These are phyloP conservation scores for Ustilago bromivora DNA, from an alignment of 1,284 basidiomycete genomes.

Conservation along the genomic window DNA sequence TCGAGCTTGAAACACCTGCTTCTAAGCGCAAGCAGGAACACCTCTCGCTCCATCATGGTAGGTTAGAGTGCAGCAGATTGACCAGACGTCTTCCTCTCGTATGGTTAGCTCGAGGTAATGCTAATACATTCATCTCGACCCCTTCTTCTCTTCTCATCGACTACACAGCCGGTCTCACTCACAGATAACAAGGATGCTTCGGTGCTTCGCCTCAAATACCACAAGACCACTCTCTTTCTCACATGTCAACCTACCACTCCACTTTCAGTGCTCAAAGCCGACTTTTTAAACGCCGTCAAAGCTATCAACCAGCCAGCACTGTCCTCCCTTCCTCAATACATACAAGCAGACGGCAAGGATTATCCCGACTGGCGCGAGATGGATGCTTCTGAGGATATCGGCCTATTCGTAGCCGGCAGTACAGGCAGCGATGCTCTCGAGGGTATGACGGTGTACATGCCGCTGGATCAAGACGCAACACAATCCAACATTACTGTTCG, in stretches of 20 bases:
- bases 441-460: conserved; percentile 45
- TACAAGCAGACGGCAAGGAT: conserved; percentile 32
- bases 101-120: too few relatives aligned
- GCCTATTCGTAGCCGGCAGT: conserved; percentile 41
- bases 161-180: conserved; percentile 27
- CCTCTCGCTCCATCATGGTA: neutral
- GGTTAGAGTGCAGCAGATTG: neutral
- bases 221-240: conserved; percentile 47
- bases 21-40: neutral
- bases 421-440: conserved; percentile 25
- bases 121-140: neutral
- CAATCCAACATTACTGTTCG: conserved; percentile 27
- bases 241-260: conserved; percentile 33
- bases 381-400: conserved; percentile 32
- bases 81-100: neutral
- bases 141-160: neutral
- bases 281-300: conserved; percentile 31
- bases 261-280: conserved; percentile 27
- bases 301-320: conserved; percentile 38
- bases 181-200: conserved; percentile 39
- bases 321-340: conserved; percentile 21
- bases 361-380: conserved; percentile 37
- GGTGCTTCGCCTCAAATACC: conserved; percentile 48
- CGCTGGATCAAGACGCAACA: conserved; percentile 32
- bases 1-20: neutral